Evolutionary conservation across 495 filamentous ascomycete species (phyloP), one percentile per base, ranked within the genome.

Genomic region (Penicillium steckii): DNA sequence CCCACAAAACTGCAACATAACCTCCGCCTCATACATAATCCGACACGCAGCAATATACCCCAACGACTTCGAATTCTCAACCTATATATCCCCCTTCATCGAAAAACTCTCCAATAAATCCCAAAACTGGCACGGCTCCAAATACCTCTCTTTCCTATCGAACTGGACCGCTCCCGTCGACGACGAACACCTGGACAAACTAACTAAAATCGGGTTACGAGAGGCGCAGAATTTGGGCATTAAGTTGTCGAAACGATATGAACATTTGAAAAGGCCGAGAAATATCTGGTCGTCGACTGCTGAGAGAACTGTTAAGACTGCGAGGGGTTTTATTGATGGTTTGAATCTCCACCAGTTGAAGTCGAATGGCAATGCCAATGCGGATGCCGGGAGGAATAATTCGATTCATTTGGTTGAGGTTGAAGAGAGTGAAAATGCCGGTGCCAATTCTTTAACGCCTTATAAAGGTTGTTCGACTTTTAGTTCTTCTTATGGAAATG

Each of bases 31-130:
- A 18, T 64, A 60, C 44, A 51, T 60, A 2, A 43, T 64, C 17
- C 61, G 61, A n/a, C 61, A 64, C 46, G 61, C 61, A 4, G 61
- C 57, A n/a, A 64, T 64, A 22, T 64, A 64, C 51, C 53, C 56
- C 48, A 64, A 64, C 45, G 61, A 64, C 35, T 64, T 64, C 41
- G 61, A 64, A 24, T 64, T 60, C 42, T 56, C 60, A 30, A 45
- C 56, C 1, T 64, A 60, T 38, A 43, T 64, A 15, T 56, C 55
- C 47, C 59, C 59, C 1, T 62, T 62, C 9, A 27, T 62, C 23
- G n/a, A 57, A 32, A 62, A 62, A 29, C 45, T 62, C 27, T 48
- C 41, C 8, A 57, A 62, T 33, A 55, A 51, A 10, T 37, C 54
- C 5, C 55, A 57, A 15, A 17, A 55, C 40, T 62, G 59, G 59